Conservation (phyloP, 208 protist genomes). For the Phytomonas sp. region DNA sequence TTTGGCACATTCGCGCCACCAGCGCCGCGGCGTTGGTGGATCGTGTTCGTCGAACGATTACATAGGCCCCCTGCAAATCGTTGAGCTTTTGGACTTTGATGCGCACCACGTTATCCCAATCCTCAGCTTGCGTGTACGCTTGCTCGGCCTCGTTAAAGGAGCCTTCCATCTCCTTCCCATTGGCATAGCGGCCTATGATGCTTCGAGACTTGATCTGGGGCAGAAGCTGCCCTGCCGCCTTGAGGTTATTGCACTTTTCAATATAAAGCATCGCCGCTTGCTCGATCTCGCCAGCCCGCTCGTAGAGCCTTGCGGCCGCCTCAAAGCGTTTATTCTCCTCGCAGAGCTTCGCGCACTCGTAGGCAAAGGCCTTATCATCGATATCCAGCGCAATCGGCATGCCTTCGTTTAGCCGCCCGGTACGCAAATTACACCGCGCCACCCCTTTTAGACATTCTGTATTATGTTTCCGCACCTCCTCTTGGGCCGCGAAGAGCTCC, state of each 20-base stretch:
- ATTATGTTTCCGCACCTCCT: constrained; percentile 78
- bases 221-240: constrained; percentile 78
- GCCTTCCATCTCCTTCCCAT: constrained; percentile 84
- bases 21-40: constrained; percentile 88
- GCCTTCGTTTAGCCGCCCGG: constrained; percentile 75
- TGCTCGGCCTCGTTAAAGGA: constrained; percentile 88
- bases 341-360: constrained; percentile 91
- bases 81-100: constrained; percentile 92
- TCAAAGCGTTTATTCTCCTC: constrained; percentile 87
- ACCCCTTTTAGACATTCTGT: constrained; percentile 73
- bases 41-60: constrained; percentile 90
- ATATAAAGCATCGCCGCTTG: constrained; percentile 93
- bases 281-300: constrained; percentile 87
- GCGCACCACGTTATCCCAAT: constrained; percentile 94
- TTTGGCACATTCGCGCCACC: constrained; percentile 89
- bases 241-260: constrained; percentile 87
- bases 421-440: constrained; percentile 85
- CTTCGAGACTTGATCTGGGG: constrained; percentile 89
- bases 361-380: constrained; percentile 48
- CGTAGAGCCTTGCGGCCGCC: constrained; percentile 94
- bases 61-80: constrained; percentile 91
- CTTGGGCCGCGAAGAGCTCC: constrained; percentile 52
- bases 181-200: constrained; percentile 90
- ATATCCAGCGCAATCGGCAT: constrained; percentile 77
- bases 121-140: constrained; percentile 91